Evolutionary conservation across 2,329 filamentous ascomycete genomes (phyloP).

Genomic region (Thelonectria blattea): DNA sequence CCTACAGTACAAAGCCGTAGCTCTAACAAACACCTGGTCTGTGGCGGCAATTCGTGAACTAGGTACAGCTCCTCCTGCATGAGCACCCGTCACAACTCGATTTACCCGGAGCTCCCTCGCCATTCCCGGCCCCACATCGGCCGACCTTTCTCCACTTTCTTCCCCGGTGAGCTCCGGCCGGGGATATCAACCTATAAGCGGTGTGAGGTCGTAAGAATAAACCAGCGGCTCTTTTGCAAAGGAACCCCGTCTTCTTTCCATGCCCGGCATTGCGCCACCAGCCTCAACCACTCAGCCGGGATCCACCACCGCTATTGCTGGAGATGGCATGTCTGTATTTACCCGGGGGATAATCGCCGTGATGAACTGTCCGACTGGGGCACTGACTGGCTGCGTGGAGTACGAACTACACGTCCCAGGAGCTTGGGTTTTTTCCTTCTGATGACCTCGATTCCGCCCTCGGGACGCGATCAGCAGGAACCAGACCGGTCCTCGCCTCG

Average conservation of each 20-base stretch:
- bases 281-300: not conserved
- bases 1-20: not conserved
- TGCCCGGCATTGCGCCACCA: not conserved
- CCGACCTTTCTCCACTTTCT: not conserved
- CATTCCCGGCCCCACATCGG: not conserved
- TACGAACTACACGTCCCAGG: not conserved
- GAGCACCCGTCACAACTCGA: not conserved
- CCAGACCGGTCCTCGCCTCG: not conserved
- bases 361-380: not conserved
- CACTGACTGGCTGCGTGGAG: slow-evolving; percentile 1
- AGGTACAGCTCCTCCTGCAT: not conserved
- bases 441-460: not conserved
- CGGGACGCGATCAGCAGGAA: not conserved
- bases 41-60: not conserved
- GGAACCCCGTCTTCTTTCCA: not conserved
- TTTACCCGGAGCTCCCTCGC: slow-evolving; percentile 3
- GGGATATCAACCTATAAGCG: not conserved
- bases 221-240: slow-evolving; percentile 13
- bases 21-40: not conserved
- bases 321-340: not conserved
- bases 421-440: not conserved
- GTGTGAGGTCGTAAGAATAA: slow-evolving; percentile 18
- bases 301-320: not conserved
- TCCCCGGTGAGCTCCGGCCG: not conserved
- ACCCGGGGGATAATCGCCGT: not conserved